A percentile compares a stretch with the other conserved stretches of the same genome.
Conservation (phyloP, 805 yeast species). For the Sugiyamaella smithiae region DNA sequence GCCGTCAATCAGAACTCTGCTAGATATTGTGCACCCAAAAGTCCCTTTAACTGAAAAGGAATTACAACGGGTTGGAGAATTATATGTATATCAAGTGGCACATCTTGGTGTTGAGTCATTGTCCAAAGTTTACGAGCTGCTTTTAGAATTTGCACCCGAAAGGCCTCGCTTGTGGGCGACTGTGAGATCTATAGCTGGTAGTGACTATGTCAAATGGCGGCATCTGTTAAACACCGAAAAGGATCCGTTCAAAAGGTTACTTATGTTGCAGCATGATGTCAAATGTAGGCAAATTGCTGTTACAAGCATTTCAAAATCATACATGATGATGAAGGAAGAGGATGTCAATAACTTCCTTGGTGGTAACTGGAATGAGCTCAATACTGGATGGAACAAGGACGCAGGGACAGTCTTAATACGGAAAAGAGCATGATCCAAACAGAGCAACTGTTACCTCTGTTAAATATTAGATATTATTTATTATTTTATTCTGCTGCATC, state of each 20-base stretch:
- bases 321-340: constrained; percentile 8
- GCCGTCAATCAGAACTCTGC: constrained; percentile 48
- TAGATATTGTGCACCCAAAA: constrained; percentile 29
- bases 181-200: constrained; percentile 14
- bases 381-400: constrained; percentile 13
- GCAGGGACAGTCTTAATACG: constrained; percentile 12
- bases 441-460: too few species aligned
- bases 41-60: constrained; percentile 35
- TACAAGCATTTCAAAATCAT: constrained; percentile 17
- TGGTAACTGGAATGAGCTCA: constrained; percentile 12
- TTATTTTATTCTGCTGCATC: too few species aligned
- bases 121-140: constrained; percentile 22
- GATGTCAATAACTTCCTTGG: constrained; percentile 18
- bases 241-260: constrained; percentile 6
- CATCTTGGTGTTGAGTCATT: constrained; percentile 22
- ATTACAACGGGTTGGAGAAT: constrained; percentile 40
- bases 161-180: constrained; percentile 9
- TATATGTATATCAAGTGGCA: constrained; percentile 44
- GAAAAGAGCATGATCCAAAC: neutral
- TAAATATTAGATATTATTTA: too few species aligned
- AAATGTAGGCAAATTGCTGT: constrained; percentile 11
- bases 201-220: constrained; percentile 18
- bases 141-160: constrained; percentile 12
- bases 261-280: constrained; percentile 11
- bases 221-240: constrained; percentile 7